Percentiles rank a stretch among this genome's conserved stretches.
phyloP scores from a whole-genome alignment of 2,329 filamentous ascomycete genomes.

The Beauveria sp. region DNA sequence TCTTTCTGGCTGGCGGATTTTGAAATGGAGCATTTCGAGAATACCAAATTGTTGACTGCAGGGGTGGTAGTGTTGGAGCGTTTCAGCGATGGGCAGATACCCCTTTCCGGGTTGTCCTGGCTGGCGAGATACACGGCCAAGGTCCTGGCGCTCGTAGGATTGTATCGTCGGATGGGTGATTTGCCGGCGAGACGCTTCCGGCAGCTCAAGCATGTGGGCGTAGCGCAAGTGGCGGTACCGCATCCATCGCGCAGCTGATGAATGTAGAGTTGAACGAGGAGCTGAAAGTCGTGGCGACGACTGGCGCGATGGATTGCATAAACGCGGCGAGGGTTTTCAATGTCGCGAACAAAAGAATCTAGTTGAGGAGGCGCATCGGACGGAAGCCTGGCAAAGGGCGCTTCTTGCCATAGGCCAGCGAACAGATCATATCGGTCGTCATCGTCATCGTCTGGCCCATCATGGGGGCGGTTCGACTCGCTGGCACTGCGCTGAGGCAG shows the following conservation, averaged over 20 bases:
- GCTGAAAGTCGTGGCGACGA: slow-evolving; percentile 57
- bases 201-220: slow-evolving; percentile 73
- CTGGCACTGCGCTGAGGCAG: slow-evolving; percentile 6
- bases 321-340: slow-evolving; percentile 54
- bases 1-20: slow-evolving; percentile 36
- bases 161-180: slow-evolving; percentile 69
- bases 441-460: slow-evolving; percentile 17
- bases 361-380: slow-evolving; percentile 53
- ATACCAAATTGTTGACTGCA: slow-evolving; percentile 39
- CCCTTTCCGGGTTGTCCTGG: slow-evolving; percentile 66
- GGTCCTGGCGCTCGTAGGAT: slow-evolving; percentile 71
- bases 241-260: slow-evolving; percentile 79
- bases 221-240: slow-evolving; percentile 58
- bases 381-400: slow-evolving; percentile 52
- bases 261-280: slow-evolving; percentile 62
- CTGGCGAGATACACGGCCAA: slow-evolving; percentile 74
- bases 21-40: slow-evolving; percentile 20
- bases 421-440: slow-evolving; percentile 40
- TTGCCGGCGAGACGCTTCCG: slow-evolving; percentile 59
- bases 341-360: slow-evolving; percentile 44
- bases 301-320: slow-evolving; percentile 54
- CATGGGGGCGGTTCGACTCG: slow-evolving; percentile 7
- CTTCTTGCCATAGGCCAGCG: slow-evolving; percentile 53
- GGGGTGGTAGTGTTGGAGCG: slow-evolving; percentile 36
- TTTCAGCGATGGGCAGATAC: slow-evolving; percentile 53